Base-by-base conservation (phyloP, 441 rosid genomes). In the Flueggea neowawraea region DNA sequence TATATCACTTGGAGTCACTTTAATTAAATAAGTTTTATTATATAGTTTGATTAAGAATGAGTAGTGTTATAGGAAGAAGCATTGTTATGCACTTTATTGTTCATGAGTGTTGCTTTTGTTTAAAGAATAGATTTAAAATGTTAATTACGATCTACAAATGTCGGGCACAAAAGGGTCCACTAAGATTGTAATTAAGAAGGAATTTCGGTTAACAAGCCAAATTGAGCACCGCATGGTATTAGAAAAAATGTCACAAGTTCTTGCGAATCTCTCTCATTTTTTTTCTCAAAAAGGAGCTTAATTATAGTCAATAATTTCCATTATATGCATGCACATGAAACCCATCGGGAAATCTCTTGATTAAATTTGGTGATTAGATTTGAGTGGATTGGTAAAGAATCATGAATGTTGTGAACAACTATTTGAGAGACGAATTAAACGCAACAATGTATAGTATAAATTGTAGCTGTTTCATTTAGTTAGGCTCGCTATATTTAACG, bases 121-220 rank as follows among this genome's bases (percentile, higher is more conserved):
- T 15, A 67, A 66, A 63, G 52, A 36, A 65, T 36, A 45, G 9
- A 62, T 39, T 62, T 73, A 43, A 31, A 28, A 48, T 56, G 39
- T 54, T 55, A 63, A 55, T 52, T 60, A 57, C 63, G 69, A 72
- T 70, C 73, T 47, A 41, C 17, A 62, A 70, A 77, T 72, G 74
- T 70, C 72, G 78, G 78, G 72, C 63, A 60, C 13, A 39, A 60
- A n/a, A 41, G 64, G 82, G 72, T 68, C 78, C 79, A 72, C 75
- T 56, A 13, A 28, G 77, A 73, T 64, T 51, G 56, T 55, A 54
- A 41, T 45, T 43, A 43, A 6, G 1, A 11, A 43, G 45, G 45
- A 43, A 6, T 43, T 43, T 43, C 1, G 45, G 45, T 43, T 43
- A 43, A 43, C 12, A 11, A 43, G 45, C 45, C 45, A 43, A 43